Conservation (phyloP, 1,139 yeast genomes). For the Magnusiomyces starmeri region DNA sequence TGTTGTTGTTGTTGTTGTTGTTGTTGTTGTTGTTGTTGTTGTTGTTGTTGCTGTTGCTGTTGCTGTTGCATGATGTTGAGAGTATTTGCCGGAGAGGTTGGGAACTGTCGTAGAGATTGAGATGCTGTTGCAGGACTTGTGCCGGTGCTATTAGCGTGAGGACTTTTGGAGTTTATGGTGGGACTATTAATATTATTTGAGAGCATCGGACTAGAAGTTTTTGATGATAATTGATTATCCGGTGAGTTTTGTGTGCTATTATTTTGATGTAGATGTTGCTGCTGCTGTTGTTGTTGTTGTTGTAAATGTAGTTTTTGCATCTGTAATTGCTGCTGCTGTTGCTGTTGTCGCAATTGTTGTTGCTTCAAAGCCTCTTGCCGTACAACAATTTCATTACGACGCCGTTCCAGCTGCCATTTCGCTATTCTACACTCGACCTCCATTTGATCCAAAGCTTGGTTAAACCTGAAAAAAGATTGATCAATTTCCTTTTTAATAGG, state of each 20-base stretch:
- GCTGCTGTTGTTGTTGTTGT: background rate
- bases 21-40: background rate
- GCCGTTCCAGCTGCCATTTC: background rate
- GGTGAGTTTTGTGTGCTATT: background rate
- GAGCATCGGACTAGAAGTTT: no score
- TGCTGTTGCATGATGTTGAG: no score
- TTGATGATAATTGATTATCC: no score
- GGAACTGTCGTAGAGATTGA: no score
- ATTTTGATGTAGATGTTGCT: background rate
- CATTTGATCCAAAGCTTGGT: background rate
- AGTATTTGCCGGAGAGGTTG: no score
- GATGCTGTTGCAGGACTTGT: background rate
- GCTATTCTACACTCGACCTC: background rate
- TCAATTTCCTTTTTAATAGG: background rate
- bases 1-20: background rate
- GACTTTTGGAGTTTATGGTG: background rate
- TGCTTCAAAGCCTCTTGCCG: background rate
- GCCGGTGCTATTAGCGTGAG: background rate
- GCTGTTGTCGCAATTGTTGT: background rate
- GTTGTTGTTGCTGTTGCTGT: conserved; percentile 1
- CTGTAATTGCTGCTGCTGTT: background rate
- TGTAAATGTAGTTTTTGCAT: background rate
- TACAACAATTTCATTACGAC: background rate
- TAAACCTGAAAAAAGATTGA: background rate
- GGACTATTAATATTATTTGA: background rate